Evolutionary conservation across 2,329 filamentous ascomycete species (phyloP).

Genomic region (Knoxdaviesia capensis): DNA sequence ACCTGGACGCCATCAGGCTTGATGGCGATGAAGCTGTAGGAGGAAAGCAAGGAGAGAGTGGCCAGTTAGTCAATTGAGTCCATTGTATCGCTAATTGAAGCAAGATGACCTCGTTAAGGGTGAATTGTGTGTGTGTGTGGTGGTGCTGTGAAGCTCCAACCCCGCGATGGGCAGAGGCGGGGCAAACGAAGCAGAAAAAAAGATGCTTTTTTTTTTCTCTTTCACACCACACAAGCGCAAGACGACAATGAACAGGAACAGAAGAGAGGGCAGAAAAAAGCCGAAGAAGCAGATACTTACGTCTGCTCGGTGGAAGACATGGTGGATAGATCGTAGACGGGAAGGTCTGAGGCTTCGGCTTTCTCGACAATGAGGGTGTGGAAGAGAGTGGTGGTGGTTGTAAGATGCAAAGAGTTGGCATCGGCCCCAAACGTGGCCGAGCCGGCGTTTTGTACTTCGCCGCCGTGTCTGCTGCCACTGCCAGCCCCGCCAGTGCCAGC

Average conservation of each 20-base stretch:
- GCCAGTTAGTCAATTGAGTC: background rate
- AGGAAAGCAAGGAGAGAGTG: background rate
- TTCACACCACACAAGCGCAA: background rate
- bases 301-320: slow-evolving; percentile 38
- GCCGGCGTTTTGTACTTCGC: too few relatives aligned
- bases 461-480: too few relatives aligned
- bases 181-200: slow-evolving; percentile 7
- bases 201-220: too few relatives aligned
- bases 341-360: slow-evolving; percentile 1
- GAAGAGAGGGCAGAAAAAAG: background rate
- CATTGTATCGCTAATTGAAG: background rate
- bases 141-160: slow-evolving; percentile 8
- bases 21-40: slow-evolving; percentile 89
- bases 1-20: slow-evolving; percentile 99
- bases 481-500: too few relatives aligned
- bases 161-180: slow-evolving; percentile 11
- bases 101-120: background rate
- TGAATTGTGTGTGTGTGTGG: slow-evolving; percentile 4
- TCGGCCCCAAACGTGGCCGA: too few relatives aligned
- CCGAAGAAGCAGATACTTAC: slow-evolving; percentile 30
- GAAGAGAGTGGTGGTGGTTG: slow-evolving; percentile 1
- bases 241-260: slow-evolving; percentile 3
- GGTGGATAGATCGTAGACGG: slow-evolving; percentile 3
- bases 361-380: slow-evolving; percentile 2
- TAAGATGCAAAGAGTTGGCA: too few relatives aligned